A percentile compares a stretch with the other conserved stretches of the same genome.
Conservation (phyloP, 495 filamentous ascomycete species). For the Terfezia claveryi region DNA sequence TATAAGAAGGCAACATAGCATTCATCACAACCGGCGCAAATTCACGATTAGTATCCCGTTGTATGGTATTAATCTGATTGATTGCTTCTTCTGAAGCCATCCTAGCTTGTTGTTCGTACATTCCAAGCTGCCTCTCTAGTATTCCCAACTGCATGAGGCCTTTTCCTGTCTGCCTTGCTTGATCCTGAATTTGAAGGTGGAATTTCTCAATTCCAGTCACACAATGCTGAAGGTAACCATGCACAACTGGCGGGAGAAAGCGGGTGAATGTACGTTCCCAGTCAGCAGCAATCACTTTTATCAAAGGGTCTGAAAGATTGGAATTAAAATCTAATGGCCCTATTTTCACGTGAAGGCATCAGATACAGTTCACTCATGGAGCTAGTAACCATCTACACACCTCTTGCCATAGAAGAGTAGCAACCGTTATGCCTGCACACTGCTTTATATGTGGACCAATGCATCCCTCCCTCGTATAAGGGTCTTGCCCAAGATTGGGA, state of each 20-base stretch:
- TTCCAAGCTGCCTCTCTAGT: conserved; percentile 26
- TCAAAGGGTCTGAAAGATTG: conserved; percentile 31
- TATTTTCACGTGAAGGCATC: conserved; percentile 1
- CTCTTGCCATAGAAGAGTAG: not conserved
- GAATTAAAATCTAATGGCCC: conserved; percentile 26
- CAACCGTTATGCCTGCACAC: conserved; percentile 29
- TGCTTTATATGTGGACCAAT: conserved; percentile 41
- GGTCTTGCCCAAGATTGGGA: not conserved
- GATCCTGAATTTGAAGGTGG: conserved; percentile 23
- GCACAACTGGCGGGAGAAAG: conserved; percentile 8
- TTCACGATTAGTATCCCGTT: conserved; percentile 34
- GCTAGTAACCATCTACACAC: conserved; percentile 13
- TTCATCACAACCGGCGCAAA: conserved; percentile 31
- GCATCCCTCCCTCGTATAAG: not conserved
- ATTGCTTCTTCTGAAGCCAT: conserved; percentile 18
- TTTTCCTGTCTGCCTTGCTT: conserved; percentile 21
- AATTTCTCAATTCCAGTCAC: conserved; percentile 20
- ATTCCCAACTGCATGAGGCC: conserved; percentile 22
- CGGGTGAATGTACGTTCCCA: conserved; percentile 32
- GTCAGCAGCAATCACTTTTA: conserved; percentile 26
- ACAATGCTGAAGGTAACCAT: conserved; percentile 6
- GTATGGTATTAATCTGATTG: conserved; percentile 23
- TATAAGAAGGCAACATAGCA: conserved; percentile 29
- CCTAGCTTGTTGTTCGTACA: conserved; percentile 23
- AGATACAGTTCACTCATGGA: conserved; percentile 10